These are phyloP conservation scores for Boletales sp. DNA, from an alignment of 768 basidiomycete genomes.

Conservation along the genomic window DNA sequence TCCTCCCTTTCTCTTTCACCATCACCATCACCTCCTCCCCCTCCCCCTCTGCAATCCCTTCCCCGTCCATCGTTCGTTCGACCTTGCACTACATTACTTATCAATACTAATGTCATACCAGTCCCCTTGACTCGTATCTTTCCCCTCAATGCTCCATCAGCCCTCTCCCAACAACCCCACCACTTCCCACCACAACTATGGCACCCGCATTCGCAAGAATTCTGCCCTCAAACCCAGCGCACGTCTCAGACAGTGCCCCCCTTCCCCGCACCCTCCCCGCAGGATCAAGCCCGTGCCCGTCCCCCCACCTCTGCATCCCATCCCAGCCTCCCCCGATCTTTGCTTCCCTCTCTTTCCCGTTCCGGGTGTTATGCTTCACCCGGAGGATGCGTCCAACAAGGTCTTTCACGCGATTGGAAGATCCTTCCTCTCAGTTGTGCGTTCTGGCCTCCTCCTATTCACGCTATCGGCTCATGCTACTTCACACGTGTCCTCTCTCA, in stretches of 20 bases:
- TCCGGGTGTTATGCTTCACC: slow-evolving; percentile 61
- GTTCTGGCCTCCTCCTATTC: slow-evolving; percentile 24
- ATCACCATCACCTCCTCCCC: slow-evolving; percentile 21
- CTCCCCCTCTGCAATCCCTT: not conserved
- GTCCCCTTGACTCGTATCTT: slow-evolving; percentile 15
- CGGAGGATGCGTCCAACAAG: slow-evolving; percentile 69
- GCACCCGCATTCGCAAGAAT: slow-evolving; percentile 53
- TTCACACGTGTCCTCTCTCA: slow-evolving; percentile 16
- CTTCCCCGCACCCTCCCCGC: slow-evolving; percentile 32
- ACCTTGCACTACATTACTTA: not conserved
- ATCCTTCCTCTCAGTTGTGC: slow-evolving; percentile 69
- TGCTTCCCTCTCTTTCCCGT: slow-evolving; percentile 52
- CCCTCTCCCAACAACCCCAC: slow-evolving; percentile 6
- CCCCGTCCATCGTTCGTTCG: too few species aligned
- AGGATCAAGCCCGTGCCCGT: slow-evolving; percentile 31
- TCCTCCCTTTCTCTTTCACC: slow-evolving; percentile 27
- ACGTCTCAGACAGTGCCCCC: slow-evolving; percentile 46
- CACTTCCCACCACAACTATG: slow-evolving; percentile 40
- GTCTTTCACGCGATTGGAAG: slow-evolving; percentile 72
- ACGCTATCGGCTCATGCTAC: slow-evolving; percentile 14
- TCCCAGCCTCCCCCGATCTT: slow-evolving; percentile 14
- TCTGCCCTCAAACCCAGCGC: slow-evolving; percentile 49
- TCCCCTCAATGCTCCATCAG: slow-evolving; percentile 7
- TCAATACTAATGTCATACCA: slow-evolving; percentile 19
- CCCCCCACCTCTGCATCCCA: slow-evolving; percentile 19